Percentiles rank a stretch among this genome's conserved stretches.
These are phyloP conservation scores for Echium plantagineum DNA, from an alignment of 257 asterid species.

Conservation along the genomic window DNA sequence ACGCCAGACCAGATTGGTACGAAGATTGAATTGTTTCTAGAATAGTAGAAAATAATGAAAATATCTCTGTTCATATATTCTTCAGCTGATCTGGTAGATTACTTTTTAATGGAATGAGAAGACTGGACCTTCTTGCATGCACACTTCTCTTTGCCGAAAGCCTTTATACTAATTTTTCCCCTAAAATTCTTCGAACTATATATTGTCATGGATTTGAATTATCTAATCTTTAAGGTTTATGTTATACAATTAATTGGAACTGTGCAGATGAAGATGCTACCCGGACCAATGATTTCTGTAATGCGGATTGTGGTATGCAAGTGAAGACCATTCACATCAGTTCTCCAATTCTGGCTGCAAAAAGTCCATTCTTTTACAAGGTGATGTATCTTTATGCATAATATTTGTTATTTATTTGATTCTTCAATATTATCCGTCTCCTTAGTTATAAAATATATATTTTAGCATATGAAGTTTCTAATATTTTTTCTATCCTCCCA, in stretches of 20 bases:
- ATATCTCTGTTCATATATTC: neutral
- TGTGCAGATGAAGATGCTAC: slow-evolving; percentile 33
- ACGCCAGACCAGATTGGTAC: slow-evolving; percentile 25
- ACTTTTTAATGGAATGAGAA: too few species aligned
- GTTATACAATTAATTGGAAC: neutral
- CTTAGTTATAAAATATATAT: too few species aligned
- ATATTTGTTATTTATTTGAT: neutral
- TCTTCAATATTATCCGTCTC: slow-evolving; percentile 4
- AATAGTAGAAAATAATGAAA: too few species aligned
- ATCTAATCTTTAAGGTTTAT: neutral
- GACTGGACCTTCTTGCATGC: neutral
- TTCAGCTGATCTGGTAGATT: too few species aligned
- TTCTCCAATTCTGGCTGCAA: slow-evolving; percentile 87
- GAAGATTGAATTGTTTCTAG: neutral
- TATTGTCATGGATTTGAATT: neutral
- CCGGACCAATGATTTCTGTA: slow-evolving; percentile 18
- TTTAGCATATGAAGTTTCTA: slow-evolving; percentile 9
- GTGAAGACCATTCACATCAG: slow-evolving; percentile 62
- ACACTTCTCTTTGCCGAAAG: neutral
- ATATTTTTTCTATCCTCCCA: slow-evolving; percentile 17
- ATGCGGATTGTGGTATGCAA: slow-evolving; percentile 28
- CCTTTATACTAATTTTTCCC: neutral
- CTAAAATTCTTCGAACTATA: neutral
- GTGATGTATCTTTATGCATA: slow-evolving; percentile 16
- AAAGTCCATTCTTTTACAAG: slow-evolving; percentile 69